Evolutionary conservation across 352 stramenopile species (phyloP).

Genomic region (Vaucheria bursata): DNA sequence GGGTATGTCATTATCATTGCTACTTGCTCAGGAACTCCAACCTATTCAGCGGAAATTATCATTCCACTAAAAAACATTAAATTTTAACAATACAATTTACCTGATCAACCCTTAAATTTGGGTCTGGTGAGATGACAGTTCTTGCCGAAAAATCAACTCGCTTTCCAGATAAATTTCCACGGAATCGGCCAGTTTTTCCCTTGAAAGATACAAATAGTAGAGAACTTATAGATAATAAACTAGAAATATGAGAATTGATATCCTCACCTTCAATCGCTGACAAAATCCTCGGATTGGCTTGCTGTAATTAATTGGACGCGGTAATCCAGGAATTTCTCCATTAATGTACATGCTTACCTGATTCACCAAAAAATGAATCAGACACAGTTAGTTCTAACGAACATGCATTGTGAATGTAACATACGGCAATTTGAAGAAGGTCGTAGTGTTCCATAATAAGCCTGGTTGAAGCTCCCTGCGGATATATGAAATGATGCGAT

Average conservation of each 20-base stretch:
- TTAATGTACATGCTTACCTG: slow-evolving; percentile 97
- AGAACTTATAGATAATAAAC: background rate
- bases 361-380: background rate
- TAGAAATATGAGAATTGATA: background rate
- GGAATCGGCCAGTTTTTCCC: slow-evolving; percentile 92
- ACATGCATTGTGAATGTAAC: background rate
- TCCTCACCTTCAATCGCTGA: slow-evolving; percentile 87
- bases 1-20: slow-evolving; percentile 98
- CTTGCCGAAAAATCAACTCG: slow-evolving; percentile 97
- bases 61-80: background rate
- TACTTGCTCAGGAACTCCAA: slow-evolving; percentile 83
- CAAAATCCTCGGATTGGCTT: slow-evolving; percentile 93
- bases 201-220: background rate
- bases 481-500: background rate
- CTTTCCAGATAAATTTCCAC: slow-evolving; percentile 93
- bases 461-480: slow-evolving; percentile 85
- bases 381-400: background rate
- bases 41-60: slow-evolving; percentile 53
- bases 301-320: slow-evolving; percentile 77
- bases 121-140: slow-evolving; percentile 98
- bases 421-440: slow-evolving; percentile 76
- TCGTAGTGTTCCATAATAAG: slow-evolving; percentile 99
- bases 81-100: slow-evolving; percentile 47
- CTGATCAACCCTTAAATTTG: slow-evolving; percentile 89
- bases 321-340: slow-evolving; percentile 90